Conservation (phyloP, 768 basidiomycete genomes). For the Boletales sp. region DNA sequence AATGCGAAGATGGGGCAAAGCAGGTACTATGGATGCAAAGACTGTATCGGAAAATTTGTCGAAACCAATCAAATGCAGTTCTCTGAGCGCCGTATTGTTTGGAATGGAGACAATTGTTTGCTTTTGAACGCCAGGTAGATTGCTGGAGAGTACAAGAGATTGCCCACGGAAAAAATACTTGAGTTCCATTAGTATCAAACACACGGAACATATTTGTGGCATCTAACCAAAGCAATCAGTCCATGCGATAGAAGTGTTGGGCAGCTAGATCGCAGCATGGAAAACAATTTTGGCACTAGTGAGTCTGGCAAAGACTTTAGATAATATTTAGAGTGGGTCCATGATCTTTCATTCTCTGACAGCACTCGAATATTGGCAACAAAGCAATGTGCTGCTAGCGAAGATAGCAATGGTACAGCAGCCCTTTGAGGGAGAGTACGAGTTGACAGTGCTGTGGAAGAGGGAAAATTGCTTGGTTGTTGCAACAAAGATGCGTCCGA, state of each 20-base stretch:
- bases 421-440: slow-evolving; percentile 32
- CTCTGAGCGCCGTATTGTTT: slow-evolving; percentile 32
- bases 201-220: too few relatives aligned
- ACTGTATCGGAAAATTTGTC: slow-evolving; percentile 47
- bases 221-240: slow-evolving; percentile 49
- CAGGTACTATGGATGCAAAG: slow-evolving; percentile 49
- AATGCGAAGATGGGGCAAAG: slow-evolving; percentile 41
- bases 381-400: slow-evolving; percentile 51
- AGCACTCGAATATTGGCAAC: slow-evolving; percentile 42
- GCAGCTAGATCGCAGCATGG: slow-evolving; percentile 45
- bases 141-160: slow-evolving; percentile 43
- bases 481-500: slow-evolving; percentile 33
- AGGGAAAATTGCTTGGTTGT: slow-evolving; percentile 38
- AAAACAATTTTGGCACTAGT: slow-evolving; percentile 48
- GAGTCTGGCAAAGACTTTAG: slow-evolving; percentile 51
- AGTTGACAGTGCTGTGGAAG: slow-evolving; percentile 50
- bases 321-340: slow-evolving; percentile 38
- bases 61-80: slow-evolving; percentile 51
- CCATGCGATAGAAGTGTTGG: slow-evolving; percentile 52
- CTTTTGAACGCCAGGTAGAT: slow-evolving; percentile 50
- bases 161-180: slow-evolving; percentile 61
- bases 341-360: slow-evolving; percentile 34
- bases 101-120: slow-evolving; percentile 46
- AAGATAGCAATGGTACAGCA: slow-evolving; percentile 42
- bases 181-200: background rate